Evolutionary conservation across 441 rosid species (phyloP), one percentile per base, ranked within the genome.

Genomic region (Corymbia citriodora): DNA sequence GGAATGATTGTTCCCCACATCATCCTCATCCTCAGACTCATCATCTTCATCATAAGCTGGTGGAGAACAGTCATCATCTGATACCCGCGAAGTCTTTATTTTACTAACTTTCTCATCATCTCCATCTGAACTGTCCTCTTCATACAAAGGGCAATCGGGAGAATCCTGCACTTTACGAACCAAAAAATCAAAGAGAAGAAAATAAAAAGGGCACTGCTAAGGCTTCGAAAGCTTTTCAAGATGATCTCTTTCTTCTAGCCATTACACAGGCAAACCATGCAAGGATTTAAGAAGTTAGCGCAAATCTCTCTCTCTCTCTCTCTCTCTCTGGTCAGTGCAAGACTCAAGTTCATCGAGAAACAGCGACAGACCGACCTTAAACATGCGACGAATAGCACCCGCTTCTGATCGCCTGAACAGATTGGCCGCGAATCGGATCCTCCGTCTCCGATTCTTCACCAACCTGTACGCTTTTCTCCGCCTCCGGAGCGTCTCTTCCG

Each of bases 361-460:
- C 19, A 55, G 59, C 48, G 68, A 52, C 49, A 65, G 49, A 40
- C 72, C 18, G 68, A 97, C 98, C 99, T 97, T 95, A 94, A 95
- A 96, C 61, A 97, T 93, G 79, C 94, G 95, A 52, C 99, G 98
- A 90, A 98, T 94, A 87, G 96, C 97, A 48, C 94, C 95, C 2
- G 97, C 99, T 90, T 97, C 99, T 55, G 92, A 96, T 63, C 99
- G 95, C 92, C 97, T 96, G 55, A 96, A 90, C 27, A 97, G 96
- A 94, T 98, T 97, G 86, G 99, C 99, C 3, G 98, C 96, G 91
- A 96, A 97, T 88, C 99, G 97, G 89, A 98, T 97, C 90, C 99
- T 92, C 86, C 99, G 88, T 72, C 95, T 97, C 33, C 90, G 95
- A 92, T 98, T 98, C 95, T 97, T 98, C n/a, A 98, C 99, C 90